Evolutionary conservation across 176 grass and related monocot genomes (phyloP), one percentile per base, ranked within the genome.

Genomic region (Poa annua): DNA sequence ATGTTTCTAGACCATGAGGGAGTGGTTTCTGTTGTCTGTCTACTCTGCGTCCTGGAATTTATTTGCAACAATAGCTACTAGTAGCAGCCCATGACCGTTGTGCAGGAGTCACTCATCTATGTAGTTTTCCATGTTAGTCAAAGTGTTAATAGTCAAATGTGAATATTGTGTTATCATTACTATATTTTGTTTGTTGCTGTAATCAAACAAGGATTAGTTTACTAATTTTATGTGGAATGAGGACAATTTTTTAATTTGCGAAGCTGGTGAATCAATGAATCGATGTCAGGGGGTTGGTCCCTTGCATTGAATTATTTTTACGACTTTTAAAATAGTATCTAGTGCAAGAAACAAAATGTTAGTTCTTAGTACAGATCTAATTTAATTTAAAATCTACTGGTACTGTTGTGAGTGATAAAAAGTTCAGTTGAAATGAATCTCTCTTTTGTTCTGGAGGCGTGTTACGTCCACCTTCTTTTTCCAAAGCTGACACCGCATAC

Each of bases 71-170:
- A 66, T 36, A 66, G 29, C 29, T 35, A 66, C 63, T 33, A 16
- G 32, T 66, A 66, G 63, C 26, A 66, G 32, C 32, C 32, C 26
- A 35, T 66, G 15, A 66, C 26, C 29, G 33, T 17, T 3, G 29
- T 66, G 32, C 32, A 66, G 15, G 63, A 66, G 63, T 9, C 63
- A 35, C 2, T 17, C 63, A 66, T 66, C 32, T 66, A 34, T 65
- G 26, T 34, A 65, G 29, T 65, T 65, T 65, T 65, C 62, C 29
- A 17, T 65, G 29, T 65, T 65, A 66, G 29, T 66, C 63, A 66
- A 66, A 66, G 63, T 66, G 32, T 33, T 35, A 35, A 65, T 65
- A 65, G 62, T 65, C 62, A 32, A 64, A 64, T 32, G 26, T 8
- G 29, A 65, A 32, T 35, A 34, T 14, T 17, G 13, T 65, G 62